Evolutionary conservation across 2,329 filamentous ascomycete species (phyloP), one percentile per base, ranked within the genome.

Genomic region (Neospermospora avenae): DNA sequence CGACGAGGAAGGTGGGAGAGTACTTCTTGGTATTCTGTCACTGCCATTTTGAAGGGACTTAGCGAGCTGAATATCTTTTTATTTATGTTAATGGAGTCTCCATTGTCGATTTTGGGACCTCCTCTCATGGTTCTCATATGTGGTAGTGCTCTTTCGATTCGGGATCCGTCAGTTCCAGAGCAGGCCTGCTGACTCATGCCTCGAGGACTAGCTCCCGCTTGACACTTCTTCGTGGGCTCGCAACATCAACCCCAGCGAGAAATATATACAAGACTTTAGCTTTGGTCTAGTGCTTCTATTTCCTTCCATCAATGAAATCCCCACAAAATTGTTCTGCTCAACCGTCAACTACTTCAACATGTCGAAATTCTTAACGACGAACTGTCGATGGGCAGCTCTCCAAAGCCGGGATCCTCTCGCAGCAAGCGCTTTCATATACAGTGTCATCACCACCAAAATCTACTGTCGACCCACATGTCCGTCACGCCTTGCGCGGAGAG

Each of bases 381-480:
- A 48, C 22, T 57, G 52, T 18, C 69, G 69, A 55, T 71, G 68
- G 68, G 49, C 62, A 31, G 69, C 69, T n/a, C 60, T 72, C 6
- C 48, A 60, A 41, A 56, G 59, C 20, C 76, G 77, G 49, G 72
- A 77, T 60, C 68, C 75, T 35, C 63, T 67, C 20, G 73, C 77
- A 2, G 70, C 76, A 57, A 71, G 67, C 3, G 67, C 73, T 16
- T 83, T 82, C 70, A 71, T 81, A 53, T 82, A 82, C 70, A 72
- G 73, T n/a, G 80, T 82, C 25, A 75, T 73, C 56, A 77, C 77
- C 3, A 81, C 80, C 3, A 73, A 71, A 24, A 78, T 80, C 49
- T 87, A 84, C 72, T 87, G 85, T 70, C 79, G 84, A 1, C 84
- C 84, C 1, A 83, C 78, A 20, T 88, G 85, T 69, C 80, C 81